phyloP scores from a whole-genome alignment of 202 grass and related monocot genomes.

The Cymbopogon flexuosus region DNA sequence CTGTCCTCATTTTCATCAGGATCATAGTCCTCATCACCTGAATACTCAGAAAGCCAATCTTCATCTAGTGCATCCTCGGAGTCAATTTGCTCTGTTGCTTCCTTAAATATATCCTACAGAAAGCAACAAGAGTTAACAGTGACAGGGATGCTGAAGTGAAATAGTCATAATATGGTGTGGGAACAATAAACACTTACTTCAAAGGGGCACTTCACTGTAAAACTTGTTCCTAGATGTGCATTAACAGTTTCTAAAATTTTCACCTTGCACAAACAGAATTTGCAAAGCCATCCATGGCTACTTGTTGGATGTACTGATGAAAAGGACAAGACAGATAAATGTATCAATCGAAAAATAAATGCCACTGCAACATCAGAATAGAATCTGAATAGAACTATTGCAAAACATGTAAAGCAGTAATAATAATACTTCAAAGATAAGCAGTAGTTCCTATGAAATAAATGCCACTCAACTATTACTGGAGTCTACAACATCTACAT shows the following conservation, averaged over 20 bases:
- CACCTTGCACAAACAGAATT: constrained; percentile 75
- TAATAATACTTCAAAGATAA: neutral
- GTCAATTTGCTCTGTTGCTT: constrained; percentile 53
- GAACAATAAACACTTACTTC: constrained; percentile 47
- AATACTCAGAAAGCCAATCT: constrained; percentile 98
- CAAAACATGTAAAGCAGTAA: neutral
- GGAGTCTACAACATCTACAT: neutral
- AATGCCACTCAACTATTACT: neutral
- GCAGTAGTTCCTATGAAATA: neutral
- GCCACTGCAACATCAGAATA: neutral
- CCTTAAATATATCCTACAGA: constrained; percentile 82
- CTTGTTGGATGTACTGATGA: constrained; percentile 45
- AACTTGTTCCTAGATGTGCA: constrained; percentile 79
- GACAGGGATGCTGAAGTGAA: constrained; percentile 9
- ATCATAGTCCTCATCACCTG: constrained; percentile 90
- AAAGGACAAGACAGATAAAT: constrained; percentile 34
- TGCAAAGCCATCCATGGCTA: constrained; percentile 74
- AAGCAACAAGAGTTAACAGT: constrained; percentile 19
- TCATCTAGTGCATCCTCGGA: constrained; percentile 43
- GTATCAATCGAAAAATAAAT: constrained; percentile 13
- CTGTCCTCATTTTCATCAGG: constrained; percentile 61
- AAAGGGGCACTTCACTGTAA: constrained; percentile 46
- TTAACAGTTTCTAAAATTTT: constrained; percentile 86
- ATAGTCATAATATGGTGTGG: constrained; percentile 2
- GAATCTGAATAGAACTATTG: neutral